Conservation (phyloP, 2,329 filamentous ascomycete species). For the Dactylonectria estremocensis region DNA sequence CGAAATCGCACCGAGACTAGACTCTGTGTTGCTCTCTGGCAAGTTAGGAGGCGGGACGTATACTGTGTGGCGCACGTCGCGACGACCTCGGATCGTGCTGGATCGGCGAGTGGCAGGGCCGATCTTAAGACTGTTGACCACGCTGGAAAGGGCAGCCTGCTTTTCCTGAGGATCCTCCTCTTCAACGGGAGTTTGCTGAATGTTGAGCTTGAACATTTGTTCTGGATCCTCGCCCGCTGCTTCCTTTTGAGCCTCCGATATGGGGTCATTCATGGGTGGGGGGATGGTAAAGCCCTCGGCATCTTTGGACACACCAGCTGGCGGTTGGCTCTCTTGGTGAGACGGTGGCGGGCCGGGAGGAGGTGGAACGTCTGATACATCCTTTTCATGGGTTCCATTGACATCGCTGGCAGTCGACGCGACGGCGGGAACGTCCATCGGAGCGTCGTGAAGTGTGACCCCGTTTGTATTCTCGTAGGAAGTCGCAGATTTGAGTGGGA, state of each 20-base stretch:
- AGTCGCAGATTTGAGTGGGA: constrained; percentile 32
- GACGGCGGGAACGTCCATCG: constrained; percentile 51
- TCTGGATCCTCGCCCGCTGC: constrained; percentile 69
- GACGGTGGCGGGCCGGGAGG: constrained; percentile 67
- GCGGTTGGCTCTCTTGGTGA: constrained; percentile 56
- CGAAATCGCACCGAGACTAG: constrained; percentile 35
- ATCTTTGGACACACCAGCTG: constrained; percentile 70
- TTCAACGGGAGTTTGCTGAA: constrained; percentile 82
- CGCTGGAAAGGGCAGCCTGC: constrained; percentile 80
- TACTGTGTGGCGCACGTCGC: constrained; percentile 93
- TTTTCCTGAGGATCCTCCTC: constrained; percentile 84
- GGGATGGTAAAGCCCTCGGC: constrained; percentile 85
- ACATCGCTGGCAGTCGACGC: constrained; percentile 53
- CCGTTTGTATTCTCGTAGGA: constrained; percentile 65
- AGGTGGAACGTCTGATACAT: constrained; percentile 67
- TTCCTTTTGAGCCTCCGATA: constrained; percentile 82
- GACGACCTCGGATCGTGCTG: constrained; percentile 87
- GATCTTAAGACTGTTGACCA: constrained; percentile 80
- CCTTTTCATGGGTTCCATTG: constrained; percentile 64
- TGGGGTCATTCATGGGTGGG: constrained; percentile 72
- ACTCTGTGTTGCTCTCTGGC: constrained; percentile 52
- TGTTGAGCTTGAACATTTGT: constrained; percentile 84
- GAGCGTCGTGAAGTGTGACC: constrained; percentile 51
- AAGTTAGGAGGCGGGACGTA: constrained; percentile 73
- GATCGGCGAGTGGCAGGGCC: constrained; percentile 77